Evolutionary conservation across 495 filamentous ascomycete genomes (phyloP), one percentile per base, ranked within the genome.

Genomic region (Penicillium malachiteum): DNA sequence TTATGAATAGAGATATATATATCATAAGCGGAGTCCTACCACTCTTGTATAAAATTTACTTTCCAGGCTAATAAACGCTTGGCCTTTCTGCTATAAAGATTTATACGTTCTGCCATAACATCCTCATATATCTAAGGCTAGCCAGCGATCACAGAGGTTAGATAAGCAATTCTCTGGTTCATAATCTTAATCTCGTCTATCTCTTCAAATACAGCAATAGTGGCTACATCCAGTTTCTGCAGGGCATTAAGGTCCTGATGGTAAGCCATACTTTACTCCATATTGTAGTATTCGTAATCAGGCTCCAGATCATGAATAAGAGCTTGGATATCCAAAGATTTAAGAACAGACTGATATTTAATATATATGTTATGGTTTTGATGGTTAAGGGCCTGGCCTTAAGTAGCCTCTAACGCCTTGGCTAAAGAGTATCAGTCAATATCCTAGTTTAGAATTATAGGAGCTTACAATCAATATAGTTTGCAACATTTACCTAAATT

Each of bases 191-290:
- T 54, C 26, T 62, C 51, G 3, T 55, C 43, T 26, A 57, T 34
- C 11, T 17, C 21, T 43, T 62, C 37, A 26, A 67, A 64, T 39
- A 54, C 18, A 13, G 43, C 18, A 17, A 58, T 38, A 47, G 58
- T 31, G 44, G 50, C 56, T 46, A 51, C 54, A 38, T 58, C 41
- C 14, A 67, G 58, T 34, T 55, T 42, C 1, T 49, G 51, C 16
- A 53, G 64, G 10, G 47, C 44, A 51, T 67, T 64, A 9, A 44
- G 31, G 43, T 67, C 64, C 21, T 53, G 50, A 52, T 64, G 50
- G 21, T 67, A 51, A 31, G 64, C 56, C 50, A 67, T 67, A 30
- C 64, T 67, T 47, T 56, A 47, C 52, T 67, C 58, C 44, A 67
- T 67, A 33, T 62, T 44, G 14, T 44, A 56, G 30, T 41, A 62